These are phyloP conservation scores for Nakaseomyces bracarensis DNA, from an alignment of 1,139 yeast genomes.

Conservation along the genomic window DNA sequence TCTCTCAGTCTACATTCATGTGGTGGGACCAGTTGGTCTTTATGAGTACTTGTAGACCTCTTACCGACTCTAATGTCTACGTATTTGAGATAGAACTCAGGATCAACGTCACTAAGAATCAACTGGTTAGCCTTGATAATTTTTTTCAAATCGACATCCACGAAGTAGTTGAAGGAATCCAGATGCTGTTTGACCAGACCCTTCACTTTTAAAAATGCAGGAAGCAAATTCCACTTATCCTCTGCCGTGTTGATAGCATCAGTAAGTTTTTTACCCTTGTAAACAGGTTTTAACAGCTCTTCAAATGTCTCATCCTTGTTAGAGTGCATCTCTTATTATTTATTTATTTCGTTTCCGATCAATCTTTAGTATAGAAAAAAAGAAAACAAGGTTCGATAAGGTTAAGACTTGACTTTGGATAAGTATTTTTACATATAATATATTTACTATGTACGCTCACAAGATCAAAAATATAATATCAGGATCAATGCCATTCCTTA, in stretches of 20 bases:
- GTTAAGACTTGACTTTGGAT: too few relatives aligned
- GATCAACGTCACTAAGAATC: slow-evolving; percentile 90
- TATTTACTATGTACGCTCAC: too few relatives aligned
- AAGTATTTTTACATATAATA: too few relatives aligned
- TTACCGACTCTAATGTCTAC: slow-evolving; percentile 85
- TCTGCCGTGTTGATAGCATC: slow-evolving; percentile 86
- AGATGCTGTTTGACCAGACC: slow-evolving; percentile 95
- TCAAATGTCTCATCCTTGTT: slow-evolving; percentile 52
- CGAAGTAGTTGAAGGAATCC: slow-evolving; percentile 93
- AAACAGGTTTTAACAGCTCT: slow-evolving; percentile 69
- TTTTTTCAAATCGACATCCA: slow-evolving; percentile 85
- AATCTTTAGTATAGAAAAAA: too few relatives aligned
- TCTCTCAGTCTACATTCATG: slow-evolving; percentile 96
- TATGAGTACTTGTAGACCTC: slow-evolving; percentile 44
- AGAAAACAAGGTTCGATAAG: too few relatives aligned
- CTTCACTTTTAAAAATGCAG: slow-evolving; percentile 90
- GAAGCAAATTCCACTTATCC: slow-evolving; percentile 93
- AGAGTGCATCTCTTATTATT: slow-evolving; percentile 9
- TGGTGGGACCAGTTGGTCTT: slow-evolving; percentile 58
- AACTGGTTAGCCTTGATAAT: slow-evolving; percentile 85
- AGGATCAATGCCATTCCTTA: too few relatives aligned
- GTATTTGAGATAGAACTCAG: slow-evolving; percentile 87
- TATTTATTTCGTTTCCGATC: too few relatives aligned
- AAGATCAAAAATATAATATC: too few relatives aligned
- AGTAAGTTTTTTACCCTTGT: slow-evolving; percentile 76